Evolutionary conservation across 805 yeast species (phyloP), one percentile per base, ranked within the genome.

Genomic region (Maudiozyma serrabonitensis): DNA sequence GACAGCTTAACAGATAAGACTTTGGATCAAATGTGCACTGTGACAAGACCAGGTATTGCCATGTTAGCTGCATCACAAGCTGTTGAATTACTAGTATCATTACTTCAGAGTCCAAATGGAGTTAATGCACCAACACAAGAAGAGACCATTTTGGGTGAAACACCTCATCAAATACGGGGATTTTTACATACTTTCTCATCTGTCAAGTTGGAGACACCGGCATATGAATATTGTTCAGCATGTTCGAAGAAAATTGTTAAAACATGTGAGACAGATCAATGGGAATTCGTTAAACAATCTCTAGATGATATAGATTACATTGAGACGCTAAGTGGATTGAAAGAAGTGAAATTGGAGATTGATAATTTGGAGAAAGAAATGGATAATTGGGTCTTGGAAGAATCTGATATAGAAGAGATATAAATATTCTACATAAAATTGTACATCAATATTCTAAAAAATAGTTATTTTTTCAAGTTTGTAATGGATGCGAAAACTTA

Each of bases 1-100:
- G 95, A 93, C 63, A 84, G 95, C 50, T 68, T 87, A n/a, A 75
- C 87, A 0, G 95, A 89, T 60, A 74, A 95, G 46, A 86, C 97
- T 0, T 70, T 93, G 50, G 99, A 93, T 67, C 98, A 93, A 66
- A 93, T 93, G 97, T 93, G 99, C 62, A 93, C 99, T 0, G 99
- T 93, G 1, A 93, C 99, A 0, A 73, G 99, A 40, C 98, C 99
- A 0, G 99, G 99, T 0, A 90, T 85, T 1, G 96, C 99, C 0
- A 69, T 85, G 58, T 69, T 88, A 67, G 97, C 98, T 0, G 78
- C 95, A 0, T 80, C 96, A 0, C 69, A 82, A 37, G 95, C 95
- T 0, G 95, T 87, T 0, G 99, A 93, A 63, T 67, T 93, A 6
- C 61, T 88, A 52, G 85, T 86, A 0, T 79, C 93, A 1, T 53